Conservation (phyloP, 2,329 filamentous ascomycete species). For the Colletotrichum sansevieriae region DNA sequence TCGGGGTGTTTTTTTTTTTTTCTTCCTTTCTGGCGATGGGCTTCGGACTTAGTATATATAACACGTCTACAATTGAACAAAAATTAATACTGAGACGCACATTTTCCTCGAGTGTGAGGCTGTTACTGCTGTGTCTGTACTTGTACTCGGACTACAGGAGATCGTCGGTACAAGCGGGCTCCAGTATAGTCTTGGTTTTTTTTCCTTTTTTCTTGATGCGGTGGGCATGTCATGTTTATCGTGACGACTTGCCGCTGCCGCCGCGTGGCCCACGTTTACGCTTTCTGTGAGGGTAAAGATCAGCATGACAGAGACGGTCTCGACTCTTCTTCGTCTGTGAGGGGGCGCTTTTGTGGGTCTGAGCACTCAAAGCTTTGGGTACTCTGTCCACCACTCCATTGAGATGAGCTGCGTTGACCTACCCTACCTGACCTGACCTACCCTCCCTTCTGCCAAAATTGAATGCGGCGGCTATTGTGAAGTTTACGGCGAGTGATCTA, state of each 20-base stretch:
- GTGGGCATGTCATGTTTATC: too few relatives aligned
- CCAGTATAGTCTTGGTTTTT: neutral
- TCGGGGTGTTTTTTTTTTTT: too few relatives aligned
- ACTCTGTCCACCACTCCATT: neutral
- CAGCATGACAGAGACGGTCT: neutral
- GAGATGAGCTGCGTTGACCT: neutral
- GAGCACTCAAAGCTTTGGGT: neutral
- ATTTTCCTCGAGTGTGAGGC: neutral
- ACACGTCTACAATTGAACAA: neutral
- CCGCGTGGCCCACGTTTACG: neutral
- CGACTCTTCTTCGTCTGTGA: too few relatives aligned
- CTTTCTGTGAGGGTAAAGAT: conserved; percentile 1
- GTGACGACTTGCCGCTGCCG: too few relatives aligned
- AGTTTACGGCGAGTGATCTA: too few relatives aligned
- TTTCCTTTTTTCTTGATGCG: too few relatives aligned
- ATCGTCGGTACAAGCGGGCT: neutral
- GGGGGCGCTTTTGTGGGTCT: too few relatives aligned
- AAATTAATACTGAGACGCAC: conserved; percentile 14
- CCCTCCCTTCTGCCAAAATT: too few relatives aligned
- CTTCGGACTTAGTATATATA: conserved; percentile 10
- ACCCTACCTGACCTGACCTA: neutral
- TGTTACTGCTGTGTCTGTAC: neutral
- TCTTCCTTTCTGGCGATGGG: conserved; percentile 2
- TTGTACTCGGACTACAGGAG: neutral
- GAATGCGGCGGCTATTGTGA: too few relatives aligned